These are phyloP conservation scores for Phoma sp. DNA, from an alignment of 2,329 filamentous ascomycete genomes.

Conservation along the genomic window DNA sequence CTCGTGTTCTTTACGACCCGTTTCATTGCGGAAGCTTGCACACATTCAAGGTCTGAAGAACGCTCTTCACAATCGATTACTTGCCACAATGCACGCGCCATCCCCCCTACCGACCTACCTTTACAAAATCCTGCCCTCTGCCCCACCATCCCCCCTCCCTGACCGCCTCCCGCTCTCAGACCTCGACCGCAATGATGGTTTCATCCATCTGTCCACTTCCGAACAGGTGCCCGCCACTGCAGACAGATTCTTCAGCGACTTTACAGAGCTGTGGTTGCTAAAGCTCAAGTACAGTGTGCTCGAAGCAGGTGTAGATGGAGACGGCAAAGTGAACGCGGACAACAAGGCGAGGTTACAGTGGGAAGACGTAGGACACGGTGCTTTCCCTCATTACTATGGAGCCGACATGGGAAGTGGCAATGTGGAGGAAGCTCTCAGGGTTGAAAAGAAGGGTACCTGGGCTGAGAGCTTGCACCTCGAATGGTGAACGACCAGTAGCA, in stretches of 20 bases:
- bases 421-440: constrained; percentile 57
- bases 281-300: constrained; percentile 61
- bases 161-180: constrained; percentile 64
- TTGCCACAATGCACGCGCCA: constrained; percentile 41
- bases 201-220: constrained; percentile 67
- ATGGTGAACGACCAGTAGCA: constrained; percentile 34
- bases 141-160: constrained; percentile 63
- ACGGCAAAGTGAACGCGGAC: constrained; percentile 36
- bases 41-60: too few species aligned
- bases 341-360: constrained; percentile 57
- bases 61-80: too few species aligned
- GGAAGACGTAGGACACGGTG: constrained; percentile 58
- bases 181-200: constrained; percentile 67
- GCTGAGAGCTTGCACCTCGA: constrained; percentile 43
- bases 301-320: constrained; percentile 37
- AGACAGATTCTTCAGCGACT: constrained; percentile 44
- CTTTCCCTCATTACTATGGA: constrained; percentile 67
- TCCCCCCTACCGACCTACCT: constrained; percentile 49
- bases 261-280: constrained; percentile 57
- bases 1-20: background rate
- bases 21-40: too few species aligned
- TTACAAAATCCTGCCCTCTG: constrained; percentile 67
- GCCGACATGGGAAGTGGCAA: constrained; percentile 62
- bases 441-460: constrained; percentile 61
- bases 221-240: constrained; percentile 55